Base-by-base conservation (phyloP, 140 eudicot species). In the Ambrosia hybrid region DNA sequence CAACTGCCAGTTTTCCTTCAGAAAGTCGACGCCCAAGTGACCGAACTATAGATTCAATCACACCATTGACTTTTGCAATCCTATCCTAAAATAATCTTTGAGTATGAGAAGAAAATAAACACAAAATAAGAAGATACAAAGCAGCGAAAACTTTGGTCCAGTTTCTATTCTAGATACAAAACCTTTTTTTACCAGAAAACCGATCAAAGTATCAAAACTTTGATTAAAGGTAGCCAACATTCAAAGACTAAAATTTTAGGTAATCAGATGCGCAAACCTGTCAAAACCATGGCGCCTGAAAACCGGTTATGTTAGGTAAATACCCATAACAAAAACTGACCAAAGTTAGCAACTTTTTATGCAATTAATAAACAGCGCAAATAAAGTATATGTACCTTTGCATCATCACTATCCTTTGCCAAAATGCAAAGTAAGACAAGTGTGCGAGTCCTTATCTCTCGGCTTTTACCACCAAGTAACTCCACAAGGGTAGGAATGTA, bases 21-120 rank as follows among this genome's bases (percentile, higher is more conserved):
- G 69, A 68, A 63, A 74, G 52, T 1, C 88, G 80, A 66, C 95
- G 87, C 73, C 95, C 95, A 76, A 88, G 95, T 21, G 84, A 83
- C 62, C 78, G 72, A 36, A 85, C 95, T 62, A 83, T 79, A 10
- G 72, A 82, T 70, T 85, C 80, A 33, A 83, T 77, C 14, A 83
- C 83, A 70, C 74, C 77, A 72, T 36, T 85, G 26, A 71, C 85
- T 74, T 60, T 83, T 51, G 82, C 77, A 71, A 85, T 85, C 71
- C 89, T 83, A 83, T 85, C 91, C 95, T 88, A 82, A 76, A 85
- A 79, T 14, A 70, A 74, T 17, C 41, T 60, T 79, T 38, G 61
- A 59, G 60, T 79, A 73, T 65, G 64, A 83, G 75, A 67, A 48
- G n/a, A 58, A 63, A 43, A 53, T 39, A 56, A 45, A 69, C 15